Evolutionary conservation across 768 basidiomycete species (phyloP).

Genomic region (Leucocoprinus sp.): DNA sequence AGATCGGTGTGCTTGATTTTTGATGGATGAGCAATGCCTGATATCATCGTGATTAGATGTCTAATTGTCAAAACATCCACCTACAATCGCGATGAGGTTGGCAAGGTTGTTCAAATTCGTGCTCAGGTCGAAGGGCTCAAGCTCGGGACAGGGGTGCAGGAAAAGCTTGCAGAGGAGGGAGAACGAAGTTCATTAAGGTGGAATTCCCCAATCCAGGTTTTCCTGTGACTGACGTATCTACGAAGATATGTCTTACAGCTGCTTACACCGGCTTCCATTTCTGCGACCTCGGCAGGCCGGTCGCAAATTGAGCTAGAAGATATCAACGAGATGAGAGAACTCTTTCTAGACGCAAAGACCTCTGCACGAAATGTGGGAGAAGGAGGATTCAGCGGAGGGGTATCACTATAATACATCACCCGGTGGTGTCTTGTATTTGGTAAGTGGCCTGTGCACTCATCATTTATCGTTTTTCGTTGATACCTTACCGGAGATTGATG

Average conservation of each 20-base stretch:
- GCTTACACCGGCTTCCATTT: slow-evolving; percentile 83
- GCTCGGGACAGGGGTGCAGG: slow-evolving; percentile 67
- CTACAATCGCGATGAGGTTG: slow-evolving; percentile 78
- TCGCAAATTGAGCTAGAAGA: slow-evolving; percentile 81
- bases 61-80: slow-evolving; percentile 91
- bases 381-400: slow-evolving; percentile 19
- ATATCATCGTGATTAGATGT: slow-evolving; percentile 39
- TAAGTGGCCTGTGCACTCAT: slow-evolving; percentile 5
- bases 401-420: neutral
- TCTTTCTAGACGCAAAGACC: slow-evolving; percentile 93
- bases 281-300: slow-evolving; percentile 71
- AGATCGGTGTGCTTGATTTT: slow-evolving; percentile 55
- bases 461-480: slow-evolving; percentile 7
- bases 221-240: neutral
- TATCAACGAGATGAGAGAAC: slow-evolving; percentile 85
- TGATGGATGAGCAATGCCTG: slow-evolving; percentile 3
- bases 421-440: neutral
- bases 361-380: slow-evolving; percentile 48
- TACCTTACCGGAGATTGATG: slow-evolving; percentile 5
- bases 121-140: slow-evolving; percentile 82
- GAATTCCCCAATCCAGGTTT: slow-evolving; percentile 11
- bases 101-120: slow-evolving; percentile 78
- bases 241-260: slow-evolving; percentile 84
- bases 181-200: slow-evolving; percentile 76
- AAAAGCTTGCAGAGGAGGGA: slow-evolving; percentile 74